Evolutionary conservation across 2,329 filamentous ascomycete genomes (phyloP).

Genomic region (Westerdykella sp.): DNA sequence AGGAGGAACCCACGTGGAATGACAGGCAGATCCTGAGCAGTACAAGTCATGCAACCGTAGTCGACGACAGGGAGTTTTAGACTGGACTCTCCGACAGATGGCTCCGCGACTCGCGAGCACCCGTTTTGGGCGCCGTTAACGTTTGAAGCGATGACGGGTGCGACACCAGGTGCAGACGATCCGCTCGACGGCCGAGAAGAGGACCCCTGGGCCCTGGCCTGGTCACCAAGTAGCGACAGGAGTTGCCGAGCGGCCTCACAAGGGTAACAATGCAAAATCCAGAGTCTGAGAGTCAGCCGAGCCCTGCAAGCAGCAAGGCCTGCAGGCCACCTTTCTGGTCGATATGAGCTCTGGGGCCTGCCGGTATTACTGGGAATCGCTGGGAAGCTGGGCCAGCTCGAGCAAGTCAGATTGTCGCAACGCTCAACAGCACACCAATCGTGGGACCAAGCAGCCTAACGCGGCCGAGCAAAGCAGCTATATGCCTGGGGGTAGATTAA

Average conservation of each 20-base stretch:
- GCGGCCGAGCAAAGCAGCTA: neutral
- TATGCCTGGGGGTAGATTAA: neutral
- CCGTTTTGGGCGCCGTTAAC: conserved; percentile 37
- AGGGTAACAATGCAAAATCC: conserved; percentile 15
- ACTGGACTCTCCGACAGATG: conserved; percentile 35
- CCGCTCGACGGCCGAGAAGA: conserved; percentile 16
- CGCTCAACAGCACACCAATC: neutral
- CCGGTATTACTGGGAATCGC: conserved; percentile 3
- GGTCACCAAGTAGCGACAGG: conserved; percentile 23
- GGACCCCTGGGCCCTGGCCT: conserved; percentile 3
- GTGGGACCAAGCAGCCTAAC: neutral
- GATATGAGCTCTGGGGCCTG: conserved; percentile 16
- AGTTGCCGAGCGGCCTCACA: conserved; percentile 20
- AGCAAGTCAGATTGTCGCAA: neutral
- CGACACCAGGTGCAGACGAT: conserved; percentile 29
- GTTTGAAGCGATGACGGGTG: conserved; percentile 33
- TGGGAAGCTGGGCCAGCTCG: conserved; percentile 19
- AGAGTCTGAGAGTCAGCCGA: conserved; percentile 27
- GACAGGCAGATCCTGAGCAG: conserved; percentile 28
- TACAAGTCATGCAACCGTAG: conserved; percentile 30
- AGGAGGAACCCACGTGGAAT: conserved; percentile 33
- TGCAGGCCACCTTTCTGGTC: conserved; percentile 25
- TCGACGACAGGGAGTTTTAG: conserved; percentile 25
- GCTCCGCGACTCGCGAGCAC: conserved; percentile 27
- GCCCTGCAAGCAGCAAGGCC: conserved; percentile 19